Percentiles rank a stretch among this genome's conserved stretches.
Conservation (phyloP, 148 eudicot species). For the Vaccinium macrocarpon region DNA sequence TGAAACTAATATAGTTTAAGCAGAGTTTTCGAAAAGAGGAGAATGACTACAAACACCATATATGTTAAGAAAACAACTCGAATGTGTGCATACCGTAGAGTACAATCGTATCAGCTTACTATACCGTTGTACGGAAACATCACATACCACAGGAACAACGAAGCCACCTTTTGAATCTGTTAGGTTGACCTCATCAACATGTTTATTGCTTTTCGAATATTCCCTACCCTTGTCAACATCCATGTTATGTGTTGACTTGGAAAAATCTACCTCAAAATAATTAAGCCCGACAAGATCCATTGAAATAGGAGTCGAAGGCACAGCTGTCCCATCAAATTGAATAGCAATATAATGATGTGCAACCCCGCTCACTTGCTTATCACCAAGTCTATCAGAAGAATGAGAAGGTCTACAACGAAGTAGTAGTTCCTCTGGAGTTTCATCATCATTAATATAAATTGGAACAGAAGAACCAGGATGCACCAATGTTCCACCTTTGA, state of each 20-base stretch:
- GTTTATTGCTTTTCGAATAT: slow-evolving; percentile 22
- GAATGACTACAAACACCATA: slow-evolving; percentile 7
- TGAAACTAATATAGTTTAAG: slow-evolving; percentile 30
- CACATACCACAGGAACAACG: slow-evolving; percentile 85
- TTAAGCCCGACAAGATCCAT: slow-evolving; percentile 96
- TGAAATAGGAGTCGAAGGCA: slow-evolving; percentile 73
- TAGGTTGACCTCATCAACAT: slow-evolving; percentile 29
- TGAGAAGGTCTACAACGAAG: slow-evolving; percentile 46
- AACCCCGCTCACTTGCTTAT: slow-evolving; percentile 47
- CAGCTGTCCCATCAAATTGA: slow-evolving; percentile 78
- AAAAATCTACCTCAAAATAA: slow-evolving; percentile 83
- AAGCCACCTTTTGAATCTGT: slow-evolving; percentile 48
- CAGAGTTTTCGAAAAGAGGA: slow-evolving; percentile 7
- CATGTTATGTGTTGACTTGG: slow-evolving; percentile 40
- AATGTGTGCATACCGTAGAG: slow-evolving; percentile 71
- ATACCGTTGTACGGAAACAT: slow-evolving; percentile 80
- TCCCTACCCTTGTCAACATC: slow-evolving; percentile 23
- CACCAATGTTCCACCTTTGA: slow-evolving; percentile 39
- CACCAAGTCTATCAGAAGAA: slow-evolving; percentile 67
- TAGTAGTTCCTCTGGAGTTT: slow-evolving; percentile 61
- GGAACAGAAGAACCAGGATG: slow-evolving; percentile 71
- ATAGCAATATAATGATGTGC: slow-evolving; percentile 72
- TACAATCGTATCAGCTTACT: slow-evolving; percentile 82
- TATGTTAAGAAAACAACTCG: neutral
- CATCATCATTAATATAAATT: slow-evolving; percentile 67